Percentiles rank a stretch among this genome's conserved stretches.
Evolutionary conservation across 768 basidiomycete genomes (phyloP).

Genomic region (Rhizopogon salebrosus): DNA sequence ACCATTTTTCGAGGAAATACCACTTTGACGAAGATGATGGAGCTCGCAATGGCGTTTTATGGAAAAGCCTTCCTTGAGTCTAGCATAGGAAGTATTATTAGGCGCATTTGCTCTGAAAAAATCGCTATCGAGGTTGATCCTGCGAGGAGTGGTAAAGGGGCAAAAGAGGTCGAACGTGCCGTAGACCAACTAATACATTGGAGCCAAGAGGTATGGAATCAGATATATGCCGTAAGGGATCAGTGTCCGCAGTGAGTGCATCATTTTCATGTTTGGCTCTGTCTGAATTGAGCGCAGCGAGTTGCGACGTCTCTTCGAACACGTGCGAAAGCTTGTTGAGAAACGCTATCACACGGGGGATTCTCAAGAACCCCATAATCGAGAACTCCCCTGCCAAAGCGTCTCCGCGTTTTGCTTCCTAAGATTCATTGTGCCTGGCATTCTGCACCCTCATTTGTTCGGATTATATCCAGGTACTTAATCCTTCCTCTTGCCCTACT

Average conservation of each 20-base stretch:
- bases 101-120: constrained; percentile 65
- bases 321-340: constrained; percentile 70
- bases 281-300: constrained; percentile 42
- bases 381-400: constrained; percentile 69
- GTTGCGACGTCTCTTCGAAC: constrained; percentile 63
- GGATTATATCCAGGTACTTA: constrained; percentile 64
- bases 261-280: constrained; percentile 3
- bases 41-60: constrained; percentile 76
- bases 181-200: constrained; percentile 68
- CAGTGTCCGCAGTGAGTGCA: constrained; percentile 70
- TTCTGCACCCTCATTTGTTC: constrained; percentile 84
- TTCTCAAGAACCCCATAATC: constrained; percentile 36
- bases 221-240: constrained; percentile 67
- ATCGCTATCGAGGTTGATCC: constrained; percentile 83
- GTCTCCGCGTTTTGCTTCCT: constrained; percentile 89
- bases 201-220: constrained; percentile 77
- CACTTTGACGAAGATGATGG: constrained; percentile 68
- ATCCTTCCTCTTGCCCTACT: background rate
- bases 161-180: constrained; percentile 61
- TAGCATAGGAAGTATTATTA: constrained; percentile 68
- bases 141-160: constrained; percentile 52
- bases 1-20: constrained; percentile 72
- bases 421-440: constrained; percentile 85
- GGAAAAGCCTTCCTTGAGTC: constrained; percentile 78
- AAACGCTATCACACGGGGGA: constrained; percentile 47